These are phyloP conservation scores for Tuctoria greenei DNA, from an alignment of 176 grass and related monocot genomes.

Conservation along the genomic window DNA sequence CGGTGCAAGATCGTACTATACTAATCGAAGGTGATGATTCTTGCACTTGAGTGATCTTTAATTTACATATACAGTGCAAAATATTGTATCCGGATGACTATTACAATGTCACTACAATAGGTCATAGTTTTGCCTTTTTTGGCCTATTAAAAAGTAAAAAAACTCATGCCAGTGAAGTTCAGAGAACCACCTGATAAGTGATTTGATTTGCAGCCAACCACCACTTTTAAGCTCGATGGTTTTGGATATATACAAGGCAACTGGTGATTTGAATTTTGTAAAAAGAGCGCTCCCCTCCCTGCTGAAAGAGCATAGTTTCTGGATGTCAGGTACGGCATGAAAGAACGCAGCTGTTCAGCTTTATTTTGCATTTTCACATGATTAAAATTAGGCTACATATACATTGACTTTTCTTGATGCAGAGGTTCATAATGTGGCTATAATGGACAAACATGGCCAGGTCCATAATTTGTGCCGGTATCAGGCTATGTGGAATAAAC, in stretches of 20 bases:
- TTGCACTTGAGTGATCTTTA: neutral
- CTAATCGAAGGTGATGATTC: conserved; percentile 71
- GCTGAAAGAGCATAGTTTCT: conserved; percentile 90
- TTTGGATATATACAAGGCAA: conserved; percentile 64
- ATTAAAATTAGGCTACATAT: conserved; percentile 10
- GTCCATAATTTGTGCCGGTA: conserved; percentile 69
- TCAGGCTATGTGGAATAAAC: conserved; percentile 86
- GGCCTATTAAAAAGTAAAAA: neutral
- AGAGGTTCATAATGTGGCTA: conserved; percentile 79
- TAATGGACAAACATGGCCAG: conserved; percentile 54
- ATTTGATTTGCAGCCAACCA: conserved; percentile 64
- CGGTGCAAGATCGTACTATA: conserved; percentile 90
- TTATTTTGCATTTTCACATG: conserved; percentile 21
- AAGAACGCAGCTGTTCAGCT: neutral
- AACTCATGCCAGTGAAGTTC: neutral
- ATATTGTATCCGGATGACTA: neutral
- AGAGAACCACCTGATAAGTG: conserved; percentile 6
- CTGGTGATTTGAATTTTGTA: conserved; percentile 65
- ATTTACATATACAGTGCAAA: neutral
- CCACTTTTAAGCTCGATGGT: conserved; percentile 94
- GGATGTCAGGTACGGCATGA: conserved; percentile 75
- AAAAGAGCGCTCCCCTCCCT: conserved; percentile 52
- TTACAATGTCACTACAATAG: neutral
- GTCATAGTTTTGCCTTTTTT: neutral
- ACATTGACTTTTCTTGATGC: conserved; percentile 23